Base-by-base conservation (phyloP, 805 yeast species). In the Metschnikowia dekortorum region DNA sequence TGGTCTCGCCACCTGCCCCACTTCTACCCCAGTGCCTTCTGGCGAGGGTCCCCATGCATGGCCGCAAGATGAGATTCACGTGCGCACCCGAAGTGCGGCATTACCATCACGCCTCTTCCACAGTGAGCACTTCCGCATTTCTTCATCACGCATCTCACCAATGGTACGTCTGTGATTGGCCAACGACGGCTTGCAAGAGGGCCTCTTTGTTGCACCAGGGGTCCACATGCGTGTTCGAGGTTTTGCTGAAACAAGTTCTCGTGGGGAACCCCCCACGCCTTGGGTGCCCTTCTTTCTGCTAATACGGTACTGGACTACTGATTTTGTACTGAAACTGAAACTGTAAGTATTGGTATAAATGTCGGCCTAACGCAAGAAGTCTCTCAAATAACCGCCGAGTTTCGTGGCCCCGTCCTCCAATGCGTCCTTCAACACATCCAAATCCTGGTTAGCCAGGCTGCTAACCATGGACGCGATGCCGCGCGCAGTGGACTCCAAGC, bases 371-470 rank as follows among this genome's bases (percentile, higher is more conserved):
- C 84, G 81, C 65, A 92, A 73, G 62, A 88, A 89, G 64, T 92
- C 97, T 61, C 98, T 82, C 73, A 94, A 75, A 64, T 86, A 83
- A 30, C 85, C 86, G 30, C 95, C 89, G 49, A 92, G 74, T 69
- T 88, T 90, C 63, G 84, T 87, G 26, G 97, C 98, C 52, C 98
- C 98, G 57, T 83, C 87, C 69, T 92, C 98, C 55, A 94, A 78
- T 13, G 90, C 97, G 67, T 89, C 96, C 71, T 88, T 90, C 63
- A 94, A 72, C 50, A 85, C 89, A 44, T 86, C 89, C 64, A 94
- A 74, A 68, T 94, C 99, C 62, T 94, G 96, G 59, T 84, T 84
- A n/a, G 92, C 85, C 50, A 85, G 83, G 45, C 84, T 83, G 47
- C 85, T 76, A 62, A 88, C 83, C 55, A 84, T 80, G 39, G 82